phyloP scores from a whole-genome alignment of 208 protist species.

The Naegleria lovaniensis region DNA sequence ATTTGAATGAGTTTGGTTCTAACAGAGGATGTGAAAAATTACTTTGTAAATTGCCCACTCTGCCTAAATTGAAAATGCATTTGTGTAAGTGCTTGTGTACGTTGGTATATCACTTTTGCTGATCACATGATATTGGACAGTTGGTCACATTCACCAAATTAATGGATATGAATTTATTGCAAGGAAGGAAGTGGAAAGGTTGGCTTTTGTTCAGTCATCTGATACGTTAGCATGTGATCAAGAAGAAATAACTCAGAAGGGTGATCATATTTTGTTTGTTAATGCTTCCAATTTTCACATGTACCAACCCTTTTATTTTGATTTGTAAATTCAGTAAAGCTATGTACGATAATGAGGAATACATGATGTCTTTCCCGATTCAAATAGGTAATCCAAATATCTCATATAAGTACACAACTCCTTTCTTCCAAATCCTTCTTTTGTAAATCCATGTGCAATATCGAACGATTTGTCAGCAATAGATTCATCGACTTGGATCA shows the following conservation, averaged over 20 bases:
- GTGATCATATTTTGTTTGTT: not conserved
- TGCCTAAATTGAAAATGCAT: not conserved
- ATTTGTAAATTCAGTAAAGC: not conserved
- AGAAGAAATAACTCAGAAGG: too few relatives aligned
- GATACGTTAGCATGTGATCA: too few relatives aligned
- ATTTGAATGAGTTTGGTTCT: not conserved
- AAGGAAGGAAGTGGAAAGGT: not conserved
- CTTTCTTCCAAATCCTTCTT: conserved; percentile 13
- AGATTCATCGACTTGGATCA: not conserved
- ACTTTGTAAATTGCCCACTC: not conserved
- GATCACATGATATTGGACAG: too few relatives aligned
- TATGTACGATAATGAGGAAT: not conserved
- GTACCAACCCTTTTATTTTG: not conserved
- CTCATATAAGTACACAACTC: conserved; percentile 14
- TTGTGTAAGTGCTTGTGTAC: not conserved
- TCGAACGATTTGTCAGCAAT: not conserved
- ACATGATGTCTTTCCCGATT: not conserved
- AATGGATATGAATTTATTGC: not conserved
- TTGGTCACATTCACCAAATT: not conserved
- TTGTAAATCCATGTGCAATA: not conserved
- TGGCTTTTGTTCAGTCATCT: not conserved
- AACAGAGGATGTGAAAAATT: not conserved
- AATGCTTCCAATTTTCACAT: not conserved
- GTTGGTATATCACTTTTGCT: too few relatives aligned
- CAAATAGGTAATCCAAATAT: not conserved